Conservation (phyloP, 148 eudicot genomes). For the Fallopia convolvulus region DNA sequence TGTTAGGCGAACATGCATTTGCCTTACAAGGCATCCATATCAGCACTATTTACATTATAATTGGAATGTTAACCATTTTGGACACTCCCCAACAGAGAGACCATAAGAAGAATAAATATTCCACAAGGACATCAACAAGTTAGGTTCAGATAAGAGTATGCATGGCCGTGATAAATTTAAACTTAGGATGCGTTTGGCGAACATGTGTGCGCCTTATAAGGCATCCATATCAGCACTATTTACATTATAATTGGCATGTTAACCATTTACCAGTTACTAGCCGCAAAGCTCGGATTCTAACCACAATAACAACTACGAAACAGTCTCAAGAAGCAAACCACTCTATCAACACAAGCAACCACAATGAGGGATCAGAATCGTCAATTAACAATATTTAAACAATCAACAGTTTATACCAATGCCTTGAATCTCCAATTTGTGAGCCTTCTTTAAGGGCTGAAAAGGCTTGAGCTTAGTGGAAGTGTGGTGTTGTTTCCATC, state of each 20-base stretch:
- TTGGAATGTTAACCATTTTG: not conserved
- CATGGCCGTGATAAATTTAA: not conserved
- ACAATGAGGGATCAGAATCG: not conserved
- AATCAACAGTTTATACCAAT: slow-evolving; percentile 28
- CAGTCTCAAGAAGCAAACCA: not conserved
- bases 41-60: not conserved
- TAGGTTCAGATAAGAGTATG: not conserved
- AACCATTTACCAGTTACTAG: not conserved
- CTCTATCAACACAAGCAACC: not conserved
- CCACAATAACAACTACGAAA: not conserved
- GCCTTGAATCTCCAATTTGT: slow-evolving; percentile 43
- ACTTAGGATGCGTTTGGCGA: not conserved
- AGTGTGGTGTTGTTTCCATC: slow-evolving; percentile 42
- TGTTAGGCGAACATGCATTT: not conserved
- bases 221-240: not conserved
- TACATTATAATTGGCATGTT: not conserved
- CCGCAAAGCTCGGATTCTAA: not conserved
- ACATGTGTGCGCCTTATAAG: not conserved
- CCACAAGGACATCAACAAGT: not conserved
- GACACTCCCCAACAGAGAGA: too few species aligned
- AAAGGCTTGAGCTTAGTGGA: slow-evolving; percentile 31
- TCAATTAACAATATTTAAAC: not conserved
- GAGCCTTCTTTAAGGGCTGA: slow-evolving; percentile 59
- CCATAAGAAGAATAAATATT: not conserved
- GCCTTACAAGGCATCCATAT: not conserved